These are phyloP conservation scores for Suillus decipiens DNA, from an alignment of 768 basidiomycete genomes.

Conservation along the genomic window DNA sequence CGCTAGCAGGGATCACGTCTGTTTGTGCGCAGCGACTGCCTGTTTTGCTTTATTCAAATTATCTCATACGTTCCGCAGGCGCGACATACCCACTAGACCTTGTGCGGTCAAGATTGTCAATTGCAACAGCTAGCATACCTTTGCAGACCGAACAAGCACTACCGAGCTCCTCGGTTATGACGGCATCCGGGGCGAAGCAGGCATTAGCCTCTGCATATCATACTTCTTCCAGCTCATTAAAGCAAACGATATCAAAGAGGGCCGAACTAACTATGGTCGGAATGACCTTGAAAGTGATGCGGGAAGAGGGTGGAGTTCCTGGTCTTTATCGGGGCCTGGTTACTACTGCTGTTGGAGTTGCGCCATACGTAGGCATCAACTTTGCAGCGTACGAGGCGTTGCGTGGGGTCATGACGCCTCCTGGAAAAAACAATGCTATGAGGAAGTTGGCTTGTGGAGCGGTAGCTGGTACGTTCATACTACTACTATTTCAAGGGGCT, in stretches of 20 bases:
- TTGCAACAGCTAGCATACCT: conserved; percentile 84
- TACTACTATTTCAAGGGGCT: conserved; percentile 8
- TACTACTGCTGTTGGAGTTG: conserved; percentile 86
- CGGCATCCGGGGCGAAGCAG: conserved; percentile 25
- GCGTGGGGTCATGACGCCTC: conserved; percentile 76
- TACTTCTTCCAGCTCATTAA: conserved; percentile 43
- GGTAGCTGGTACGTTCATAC: conserved; percentile 61
- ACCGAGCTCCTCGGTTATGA: conserved; percentile 21
- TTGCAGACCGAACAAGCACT: conserved; percentile 30
- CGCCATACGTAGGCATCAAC: conserved; percentile 89
- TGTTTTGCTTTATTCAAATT: conserved; percentile 13
- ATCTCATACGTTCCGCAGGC: conserved; percentile 41
- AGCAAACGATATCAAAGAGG: conserved; percentile 41
- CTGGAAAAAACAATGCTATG: conserved; percentile 65
- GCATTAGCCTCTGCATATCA: conserved; percentile 44
- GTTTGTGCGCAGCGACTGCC: conserved; percentile 65
- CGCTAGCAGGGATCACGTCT: conserved; percentile 90
- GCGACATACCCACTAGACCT: conserved; percentile 94
- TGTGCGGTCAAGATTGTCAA: conserved; percentile 88
- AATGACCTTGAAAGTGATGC: conserved; percentile 89
- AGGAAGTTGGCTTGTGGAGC: conserved; percentile 86
- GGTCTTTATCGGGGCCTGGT: conserved; percentile 86
- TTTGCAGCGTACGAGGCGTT: conserved; percentile 92
- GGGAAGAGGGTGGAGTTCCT: conserved; percentile 88
- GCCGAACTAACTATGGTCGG: conserved; percentile 74